A percentile compares a stretch with the other conserved stretches of the same genome.
phyloP scores from a whole-genome alignment of 805 yeast species.

The Torulaspora delbrueckii region DNA sequence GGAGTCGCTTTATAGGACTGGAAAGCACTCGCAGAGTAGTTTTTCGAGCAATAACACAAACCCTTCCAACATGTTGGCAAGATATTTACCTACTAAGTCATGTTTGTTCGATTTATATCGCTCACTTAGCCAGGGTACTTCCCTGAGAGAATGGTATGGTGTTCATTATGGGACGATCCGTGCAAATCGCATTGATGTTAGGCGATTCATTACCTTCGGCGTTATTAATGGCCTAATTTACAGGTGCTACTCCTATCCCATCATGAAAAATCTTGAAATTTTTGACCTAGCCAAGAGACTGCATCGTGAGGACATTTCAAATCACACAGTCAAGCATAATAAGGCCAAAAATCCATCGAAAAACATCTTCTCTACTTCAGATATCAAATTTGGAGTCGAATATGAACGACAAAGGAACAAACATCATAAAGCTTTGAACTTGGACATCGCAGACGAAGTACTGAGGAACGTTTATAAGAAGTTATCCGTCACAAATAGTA shows the following conservation, averaged over 20 bases:
- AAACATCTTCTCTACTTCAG: constrained; percentile 32
- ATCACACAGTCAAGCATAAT: constrained; percentile 13
- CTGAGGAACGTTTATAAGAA: constrained; percentile 30
- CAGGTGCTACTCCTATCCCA: constrained; percentile 73
- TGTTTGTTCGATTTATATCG: constrained; percentile 68
- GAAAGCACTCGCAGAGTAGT: constrained; percentile 17
- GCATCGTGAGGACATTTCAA: constrained; percentile 14
- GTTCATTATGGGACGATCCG: constrained; percentile 54
- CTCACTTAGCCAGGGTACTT: constrained; percentile 70
- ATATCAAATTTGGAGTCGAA: constrained; percentile 24
- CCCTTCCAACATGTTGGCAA: constrained; percentile 3
- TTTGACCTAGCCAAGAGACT: constrained; percentile 14
- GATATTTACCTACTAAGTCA: constrained; percentile 53
- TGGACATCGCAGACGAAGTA: constrained; percentile 30
- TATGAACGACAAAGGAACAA: constrained; percentile 1
- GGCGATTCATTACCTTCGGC: constrained; percentile 86
- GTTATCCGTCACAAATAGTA: constrained; percentile 14
- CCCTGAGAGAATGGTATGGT: constrained; percentile 75
- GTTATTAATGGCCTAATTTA: constrained; percentile 75
- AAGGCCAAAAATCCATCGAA: constrained; percentile 10
- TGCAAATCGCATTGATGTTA: constrained; percentile 59
- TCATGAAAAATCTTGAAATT: constrained; percentile 35
- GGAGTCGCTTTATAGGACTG: constrained; percentile 1
- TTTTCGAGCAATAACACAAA: constrained; percentile 15
- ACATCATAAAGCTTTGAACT: constrained; percentile 7